phyloP scores from a whole-genome alignment of 1,284 basidiomycete species.

The Sporisorium exsertum region DNA sequence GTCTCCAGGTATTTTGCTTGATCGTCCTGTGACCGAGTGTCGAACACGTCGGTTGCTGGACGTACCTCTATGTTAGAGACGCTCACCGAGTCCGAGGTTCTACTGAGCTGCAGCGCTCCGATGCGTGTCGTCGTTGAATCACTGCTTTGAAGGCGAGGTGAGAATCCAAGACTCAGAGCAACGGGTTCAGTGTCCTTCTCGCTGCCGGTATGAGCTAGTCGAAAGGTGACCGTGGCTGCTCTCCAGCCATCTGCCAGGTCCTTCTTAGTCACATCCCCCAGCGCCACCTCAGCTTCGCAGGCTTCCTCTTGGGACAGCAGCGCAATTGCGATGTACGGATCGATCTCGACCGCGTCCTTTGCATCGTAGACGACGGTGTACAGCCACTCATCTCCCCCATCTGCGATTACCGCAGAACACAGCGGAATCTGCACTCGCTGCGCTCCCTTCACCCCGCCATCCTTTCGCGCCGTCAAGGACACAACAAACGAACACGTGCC shows the following conservation, averaged over 20 bases:
- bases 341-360: background rate
- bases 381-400: background rate
- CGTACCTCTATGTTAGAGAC: slow-evolving; percentile 1
- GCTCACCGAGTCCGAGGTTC: background rate
- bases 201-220: background rate
- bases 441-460: background rate
- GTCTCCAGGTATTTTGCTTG: background rate
- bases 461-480: background rate
- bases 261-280: background rate
- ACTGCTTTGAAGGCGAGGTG: background rate
- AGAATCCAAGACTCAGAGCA: slow-evolving; percentile 21
- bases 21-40: background rate
- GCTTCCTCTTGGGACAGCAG: background rate
- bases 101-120: slow-evolving; percentile 25
- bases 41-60: slow-evolving; percentile 2
- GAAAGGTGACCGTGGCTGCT: background rate
- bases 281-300: background rate
- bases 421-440: slow-evolving; percentile 9
- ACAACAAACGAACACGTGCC: slow-evolving; percentile 22
- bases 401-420: slow-evolving; percentile 17
- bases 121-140: slow-evolving; percentile 1
- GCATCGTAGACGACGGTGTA: slow-evolving; percentile 19
- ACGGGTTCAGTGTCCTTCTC: background rate
- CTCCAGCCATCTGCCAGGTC: slow-evolving; percentile 12
- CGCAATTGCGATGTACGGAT: background rate